These are phyloP conservation scores for Penicillium rolfsii DNA, from an alignment of 2,329 filamentous ascomycete genomes.

Conservation along the genomic window DNA sequence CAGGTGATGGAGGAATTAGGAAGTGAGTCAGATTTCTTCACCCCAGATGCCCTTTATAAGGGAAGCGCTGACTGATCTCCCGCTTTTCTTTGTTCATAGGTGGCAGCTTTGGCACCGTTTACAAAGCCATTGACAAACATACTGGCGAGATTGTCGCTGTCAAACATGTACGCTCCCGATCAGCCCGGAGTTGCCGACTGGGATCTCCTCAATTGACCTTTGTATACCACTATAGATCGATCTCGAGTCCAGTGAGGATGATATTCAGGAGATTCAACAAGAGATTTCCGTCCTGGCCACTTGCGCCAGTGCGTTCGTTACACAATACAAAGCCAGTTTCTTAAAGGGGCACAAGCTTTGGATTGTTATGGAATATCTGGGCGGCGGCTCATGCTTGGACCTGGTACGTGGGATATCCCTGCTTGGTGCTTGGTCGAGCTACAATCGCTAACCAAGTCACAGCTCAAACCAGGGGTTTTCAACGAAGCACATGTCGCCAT, in stretches of 20 bases:
- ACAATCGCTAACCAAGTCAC: conserved; percentile 27
- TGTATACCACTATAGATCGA: conserved; percentile 69
- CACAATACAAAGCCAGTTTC: conserved; percentile 95
- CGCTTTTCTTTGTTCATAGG: conserved; percentile 55
- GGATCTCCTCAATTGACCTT: conserved; percentile 19
- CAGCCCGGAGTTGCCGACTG: neutral
- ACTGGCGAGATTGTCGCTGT: conserved; percentile 95
- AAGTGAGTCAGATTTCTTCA: conserved; percentile 62
- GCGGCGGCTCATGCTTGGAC: conserved; percentile 92
- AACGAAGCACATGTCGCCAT: conserved; percentile 90
- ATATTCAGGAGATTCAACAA: conserved; percentile 96
- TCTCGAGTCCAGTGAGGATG: conserved; percentile 96
- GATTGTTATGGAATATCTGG: conserved; percentile 99
- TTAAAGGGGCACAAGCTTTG: conserved; percentile 95
- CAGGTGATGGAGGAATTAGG: conserved; percentile 95
- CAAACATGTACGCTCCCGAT: conserved; percentile 73
- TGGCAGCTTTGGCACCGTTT: conserved; percentile 94
- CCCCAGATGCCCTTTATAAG: conserved; percentile 7
- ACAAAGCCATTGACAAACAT: conserved; percentile 88
- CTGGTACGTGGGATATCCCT: conserved; percentile 61
- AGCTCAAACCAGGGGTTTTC: conserved; percentile 90
- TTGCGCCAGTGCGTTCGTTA: conserved; percentile 90
- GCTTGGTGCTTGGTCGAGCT: neutral
- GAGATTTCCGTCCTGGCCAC: conserved; percentile 95
- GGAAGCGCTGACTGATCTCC: conserved; percentile 19